Conservation (phyloP, 73 alveolate genomes). For the Urostyla sp. region DNA sequence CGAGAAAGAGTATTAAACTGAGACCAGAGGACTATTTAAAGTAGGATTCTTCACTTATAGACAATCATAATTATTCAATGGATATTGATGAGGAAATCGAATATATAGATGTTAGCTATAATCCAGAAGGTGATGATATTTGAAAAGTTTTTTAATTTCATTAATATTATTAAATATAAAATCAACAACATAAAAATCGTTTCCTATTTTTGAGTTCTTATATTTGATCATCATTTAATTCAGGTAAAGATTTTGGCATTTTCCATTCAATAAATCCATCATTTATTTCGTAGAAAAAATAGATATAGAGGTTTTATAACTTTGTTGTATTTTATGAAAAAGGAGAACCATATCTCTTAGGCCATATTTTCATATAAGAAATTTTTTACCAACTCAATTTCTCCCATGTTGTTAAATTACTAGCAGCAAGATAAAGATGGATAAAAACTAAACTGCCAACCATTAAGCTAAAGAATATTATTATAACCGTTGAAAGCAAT, state of each 20-base stretch:
- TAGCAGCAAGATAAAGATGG: constrained; percentile 44
- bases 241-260: constrained; percentile 40
- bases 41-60: not conserved
- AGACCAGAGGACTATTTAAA: not conserved
- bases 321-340: constrained; percentile 23
- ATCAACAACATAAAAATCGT: not conserved
- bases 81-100: constrained; percentile 1
- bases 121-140: too few relatives aligned
- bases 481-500: constrained; percentile 1
- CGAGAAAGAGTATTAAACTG: not conserved
- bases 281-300: not conserved
- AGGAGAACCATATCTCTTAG: constrained; percentile 74
- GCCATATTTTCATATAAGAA: constrained; percentile 77
- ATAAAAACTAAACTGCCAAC: constrained; percentile 55
- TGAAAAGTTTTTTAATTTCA: too few relatives aligned
- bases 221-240: not conserved
- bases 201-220: not conserved
- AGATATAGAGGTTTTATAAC: not conserved
- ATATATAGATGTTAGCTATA: constrained; percentile 23
- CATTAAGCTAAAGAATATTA: constrained; percentile 43
- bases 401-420: constrained; percentile 76
- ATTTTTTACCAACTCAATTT: constrained; percentile 69
- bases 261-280: constrained; percentile 7
- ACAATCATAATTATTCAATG: too few relatives aligned
- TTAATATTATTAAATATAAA: too few relatives aligned